Percentiles rank a stretch among this genome's conserved stretches.
These are phyloP conservation scores for Benincasa hispida DNA, from an alignment of 306 rosid species.

Conservation along the genomic window DNA sequence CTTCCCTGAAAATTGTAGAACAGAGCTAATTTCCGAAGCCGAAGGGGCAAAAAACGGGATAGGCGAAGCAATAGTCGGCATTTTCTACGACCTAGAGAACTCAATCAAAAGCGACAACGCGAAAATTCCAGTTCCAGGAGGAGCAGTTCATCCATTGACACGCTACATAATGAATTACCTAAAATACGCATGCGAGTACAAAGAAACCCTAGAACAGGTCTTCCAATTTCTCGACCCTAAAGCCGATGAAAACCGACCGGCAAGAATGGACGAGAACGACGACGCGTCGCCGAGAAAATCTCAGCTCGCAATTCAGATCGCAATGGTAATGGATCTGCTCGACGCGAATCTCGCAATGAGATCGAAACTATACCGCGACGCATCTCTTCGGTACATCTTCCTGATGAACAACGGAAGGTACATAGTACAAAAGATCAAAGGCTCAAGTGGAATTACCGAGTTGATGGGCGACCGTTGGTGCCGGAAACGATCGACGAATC, in stretches of 20 bases:
- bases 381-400: slow-evolving; percentile 38
- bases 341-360: slow-evolving; percentile 47
- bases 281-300: slow-evolving; percentile 21
- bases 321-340: slow-evolving; percentile 40
- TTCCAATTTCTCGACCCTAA: slow-evolving; percentile 17
- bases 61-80: slow-evolving; percentile 28
- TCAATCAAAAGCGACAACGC: slow-evolving; percentile 53
- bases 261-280: neutral
- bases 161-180: slow-evolving; percentile 81
- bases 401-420: slow-evolving; percentile 85
- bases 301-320: slow-evolving; percentile 28
- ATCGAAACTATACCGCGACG: slow-evolving; percentile 46
- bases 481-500: slow-evolving; percentile 40
- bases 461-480: slow-evolving; percentile 67
- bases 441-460: slow-evolving; percentile 37
- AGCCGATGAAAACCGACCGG: neutral
- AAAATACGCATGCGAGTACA: slow-evolving; percentile 69
- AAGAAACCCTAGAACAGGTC: slow-evolving; percentile 45
- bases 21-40: slow-evolving; percentile 32
- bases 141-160: slow-evolving; percentile 66
- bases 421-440: slow-evolving; percentile 63
- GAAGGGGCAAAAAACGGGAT: slow-evolving; percentile 19
- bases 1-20: slow-evolving; percentile 10
- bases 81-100: slow-evolving; percentile 47
- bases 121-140: slow-evolving; percentile 51